Base-by-base conservation (phyloP, 805 yeast species). In the Teunomyces cretensis region DNA sequence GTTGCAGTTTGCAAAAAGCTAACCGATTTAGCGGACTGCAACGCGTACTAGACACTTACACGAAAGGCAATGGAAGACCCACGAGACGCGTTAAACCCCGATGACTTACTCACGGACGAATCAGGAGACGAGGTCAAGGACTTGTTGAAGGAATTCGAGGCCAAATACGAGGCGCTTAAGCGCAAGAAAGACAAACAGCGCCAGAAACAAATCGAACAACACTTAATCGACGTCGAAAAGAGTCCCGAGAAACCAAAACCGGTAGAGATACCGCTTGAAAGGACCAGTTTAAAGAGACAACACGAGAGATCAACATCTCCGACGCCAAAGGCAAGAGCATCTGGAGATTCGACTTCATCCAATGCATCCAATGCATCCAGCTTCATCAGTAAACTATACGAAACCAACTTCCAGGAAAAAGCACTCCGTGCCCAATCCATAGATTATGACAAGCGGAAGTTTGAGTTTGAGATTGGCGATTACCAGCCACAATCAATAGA, bases 71-170 rank as follows among this genome's bases (percentile, higher is more conserved):
- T 60, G 62, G 56, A 54, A n/a, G 75, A 69, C 43, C 72, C 72
- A 12, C 50, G 74, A 44, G 64, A 65, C 28, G 52, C 49, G 24
- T 49, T 45, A 6, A 53, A 57, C 22, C 52, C 58, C 1, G 62
- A 64, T 7, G 70, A 67, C 31, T 54, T 58, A 11, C 58, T 69
- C 13, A 72, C 75, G 1, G 72, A 61, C 30, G 68, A 62, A 32
- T 68, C 72, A 2, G 65, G 60, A 12, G 75, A 72, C 39, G 75
- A 67, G 27, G 47, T 68, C 13, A 59, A 62, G 0, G 70, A 71
- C 45, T 48, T 72, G 15, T 60, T 65, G 42, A 72, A 72, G 48
- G 75, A 71, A 45, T 70, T 47, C 33, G 60, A 54, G 14, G 42
- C 43, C 12, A 48, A 45, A 31, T 46, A 45, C 24, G 52, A 60